phyloP scores from a whole-genome alignment of 345 rosid genomes.

The Citrus unshiu region DNA sequence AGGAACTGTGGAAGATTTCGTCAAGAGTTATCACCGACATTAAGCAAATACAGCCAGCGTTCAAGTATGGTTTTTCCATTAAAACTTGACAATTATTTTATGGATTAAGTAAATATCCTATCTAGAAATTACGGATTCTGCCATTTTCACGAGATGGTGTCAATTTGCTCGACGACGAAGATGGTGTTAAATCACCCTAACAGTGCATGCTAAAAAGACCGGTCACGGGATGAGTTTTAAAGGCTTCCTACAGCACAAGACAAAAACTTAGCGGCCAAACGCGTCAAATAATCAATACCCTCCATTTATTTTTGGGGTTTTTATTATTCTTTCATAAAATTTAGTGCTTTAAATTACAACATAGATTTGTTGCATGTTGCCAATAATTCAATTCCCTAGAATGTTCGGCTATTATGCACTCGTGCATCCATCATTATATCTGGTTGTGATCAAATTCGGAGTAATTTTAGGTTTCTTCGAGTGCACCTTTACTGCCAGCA shows the following conservation, averaged over 20 bases:
- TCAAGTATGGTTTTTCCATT: neutral
- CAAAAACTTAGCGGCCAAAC: constrained; percentile 13
- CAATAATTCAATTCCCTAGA: constrained; percentile 4
- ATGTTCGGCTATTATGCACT: neutral
- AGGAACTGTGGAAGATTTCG: neutral
- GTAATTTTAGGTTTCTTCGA: neutral
- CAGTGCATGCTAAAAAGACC: neutral
- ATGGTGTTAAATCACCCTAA: constrained; percentile 1
- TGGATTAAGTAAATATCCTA: neutral
- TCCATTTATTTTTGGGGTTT: neutral
- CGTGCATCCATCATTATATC: neutral
- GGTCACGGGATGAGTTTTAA: constrained; percentile 3
- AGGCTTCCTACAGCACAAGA: neutral
- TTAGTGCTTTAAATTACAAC: neutral
- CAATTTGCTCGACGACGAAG: constrained; percentile 12
- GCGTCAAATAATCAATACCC: neutral
- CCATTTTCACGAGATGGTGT: constrained; percentile 14
- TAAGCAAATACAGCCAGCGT: neutral
- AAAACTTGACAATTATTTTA: neutral
- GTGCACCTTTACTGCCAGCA: no score
- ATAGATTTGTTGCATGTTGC: neutral
- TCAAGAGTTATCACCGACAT: neutral
- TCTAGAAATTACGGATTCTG: constrained; percentile 8
- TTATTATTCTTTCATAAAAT: neutral
- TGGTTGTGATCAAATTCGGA: neutral